These are phyloP conservation scores for Metschnikowia santaceciliae DNA, from an alignment of 805 yeast genomes.

Conservation along the genomic window DNA sequence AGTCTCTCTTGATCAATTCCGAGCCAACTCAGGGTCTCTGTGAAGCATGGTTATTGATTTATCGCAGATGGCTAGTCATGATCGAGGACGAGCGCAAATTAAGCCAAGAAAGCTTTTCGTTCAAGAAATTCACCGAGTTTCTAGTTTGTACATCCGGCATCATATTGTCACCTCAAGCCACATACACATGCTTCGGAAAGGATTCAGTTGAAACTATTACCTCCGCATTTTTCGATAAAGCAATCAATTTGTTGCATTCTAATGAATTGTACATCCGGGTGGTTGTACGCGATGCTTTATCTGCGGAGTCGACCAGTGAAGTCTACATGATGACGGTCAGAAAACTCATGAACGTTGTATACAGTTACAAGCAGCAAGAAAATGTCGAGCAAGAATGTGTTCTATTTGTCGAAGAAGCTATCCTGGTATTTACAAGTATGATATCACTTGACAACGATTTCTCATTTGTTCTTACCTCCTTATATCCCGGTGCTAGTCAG, in stretches of 20 bases:
- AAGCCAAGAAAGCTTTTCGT: constrained; percentile 43
- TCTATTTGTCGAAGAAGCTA: constrained; percentile 46
- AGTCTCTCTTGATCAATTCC: constrained; percentile 31
- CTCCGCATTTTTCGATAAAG: constrained; percentile 46
- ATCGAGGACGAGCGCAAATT: constrained; percentile 23
- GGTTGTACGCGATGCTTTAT: constrained; percentile 65
- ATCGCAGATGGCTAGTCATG: constrained; percentile 44
- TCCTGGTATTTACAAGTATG: constrained; percentile 43
- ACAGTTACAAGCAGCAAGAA: constrained; percentile 27
- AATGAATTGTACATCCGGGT: constrained; percentile 58
- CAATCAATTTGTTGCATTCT: constrained; percentile 46
- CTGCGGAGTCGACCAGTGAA: constrained; percentile 59
- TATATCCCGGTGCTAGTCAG: constrained; percentile 28
- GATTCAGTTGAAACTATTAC: constrained; percentile 30
- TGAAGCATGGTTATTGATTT: constrained; percentile 44
- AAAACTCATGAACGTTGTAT: constrained; percentile 38
- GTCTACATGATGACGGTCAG: constrained; percentile 47
- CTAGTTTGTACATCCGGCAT: constrained; percentile 69
- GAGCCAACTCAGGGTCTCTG: constrained; percentile 38
- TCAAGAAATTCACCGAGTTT: constrained; percentile 68
- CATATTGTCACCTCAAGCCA: constrained; percentile 37
- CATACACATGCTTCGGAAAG: constrained; percentile 19
- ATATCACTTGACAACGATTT: constrained; percentile 31
- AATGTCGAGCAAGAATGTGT: constrained; percentile 26
- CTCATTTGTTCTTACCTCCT: constrained; percentile 29